Percentiles rank a stretch among this genome's conserved stretches.
Conservation (phyloP, 371 early-diverging fungal species). For the Mortierella sp. region DNA sequence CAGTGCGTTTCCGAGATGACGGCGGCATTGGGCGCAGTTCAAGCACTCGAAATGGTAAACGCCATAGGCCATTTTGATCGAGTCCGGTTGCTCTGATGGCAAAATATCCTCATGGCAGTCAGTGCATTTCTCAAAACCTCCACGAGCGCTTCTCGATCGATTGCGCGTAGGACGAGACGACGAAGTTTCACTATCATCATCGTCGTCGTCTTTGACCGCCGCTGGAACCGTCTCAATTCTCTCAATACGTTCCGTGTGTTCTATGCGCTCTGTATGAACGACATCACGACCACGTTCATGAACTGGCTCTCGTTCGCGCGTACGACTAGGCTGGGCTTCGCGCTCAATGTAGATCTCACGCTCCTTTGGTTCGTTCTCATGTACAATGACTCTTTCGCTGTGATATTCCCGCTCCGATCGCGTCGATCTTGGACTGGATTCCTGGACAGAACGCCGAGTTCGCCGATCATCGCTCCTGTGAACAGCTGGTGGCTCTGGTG, state of each 20-base stretch:
- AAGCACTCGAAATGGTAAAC: slow-evolving; percentile 72
- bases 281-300: neutral
- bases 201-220: slow-evolving; percentile 1
- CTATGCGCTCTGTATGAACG: slow-evolving; percentile 1
- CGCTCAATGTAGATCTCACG: neutral
- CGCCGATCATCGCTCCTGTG: slow-evolving; percentile 30
- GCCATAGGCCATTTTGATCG: slow-evolving; percentile 50
- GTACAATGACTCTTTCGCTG: neutral
- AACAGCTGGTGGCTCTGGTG: slow-evolving; percentile 21
- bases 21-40: slow-evolving; percentile 72
- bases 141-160: slow-evolving; percentile 42
- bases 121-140: slow-evolving; percentile 41
- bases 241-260: slow-evolving; percentile 4
- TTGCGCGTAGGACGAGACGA: slow-evolving; percentile 5
- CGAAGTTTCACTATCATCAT: neutral
- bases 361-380: slow-evolving; percentile 1
- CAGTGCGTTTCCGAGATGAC: slow-evolving; percentile 66
- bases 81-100: slow-evolving; percentile 25
- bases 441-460: slow-evolving; percentile 27
- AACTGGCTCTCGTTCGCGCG: neutral
- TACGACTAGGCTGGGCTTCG: neutral
- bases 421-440: slow-evolving; percentile 2
- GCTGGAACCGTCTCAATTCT: neutral
- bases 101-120: slow-evolving; percentile 46
- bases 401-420: neutral